Conservation (phyloP, 2,329 filamentous ascomycete species). For the Metarhizium rileyi region DNA sequence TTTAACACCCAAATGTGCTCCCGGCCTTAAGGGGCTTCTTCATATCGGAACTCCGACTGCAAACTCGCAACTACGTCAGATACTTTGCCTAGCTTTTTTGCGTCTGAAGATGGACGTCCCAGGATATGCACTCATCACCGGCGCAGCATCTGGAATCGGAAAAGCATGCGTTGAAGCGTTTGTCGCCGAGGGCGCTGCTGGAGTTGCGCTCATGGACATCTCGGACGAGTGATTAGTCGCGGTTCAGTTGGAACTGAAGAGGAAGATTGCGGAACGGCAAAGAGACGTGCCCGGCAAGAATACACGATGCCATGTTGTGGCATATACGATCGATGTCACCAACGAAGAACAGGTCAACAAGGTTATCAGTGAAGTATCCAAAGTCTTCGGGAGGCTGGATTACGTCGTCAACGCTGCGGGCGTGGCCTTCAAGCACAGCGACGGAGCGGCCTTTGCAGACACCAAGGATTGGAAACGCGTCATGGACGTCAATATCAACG, state of each 20-base stretch:
- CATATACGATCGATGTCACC: conserved; percentile 17
- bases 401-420: conserved; percentile 32
- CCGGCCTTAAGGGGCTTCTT: no score
- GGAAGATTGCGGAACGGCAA: background rate
- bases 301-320: background rate
- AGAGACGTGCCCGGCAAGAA: no score
- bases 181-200: conserved; percentile 17
- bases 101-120: conserved; percentile 20
- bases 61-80: no score
- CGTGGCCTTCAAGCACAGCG: conserved; percentile 26
- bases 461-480: conserved; percentile 29
- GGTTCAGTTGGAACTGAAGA: conserved; percentile 14
- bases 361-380: conserved; percentile 17
- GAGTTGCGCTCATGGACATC: conserved; percentile 19
- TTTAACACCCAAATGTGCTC: no score
- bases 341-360: conserved; percentile 15
- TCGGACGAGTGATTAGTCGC: conserved; percentile 10
- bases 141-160: conserved; percentile 22
- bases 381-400: conserved; percentile 27
- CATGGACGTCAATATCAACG: conserved; percentile 32
- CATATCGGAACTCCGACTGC: no score
- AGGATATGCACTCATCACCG: conserved; percentile 21
- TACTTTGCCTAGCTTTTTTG: no score
- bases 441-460: conserved; percentile 24
- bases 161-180: conserved; percentile 20